phyloP scores from a whole-genome alignment of 495 filamentous ascomycete species.

The Aspergillus bridgeri region DNA sequence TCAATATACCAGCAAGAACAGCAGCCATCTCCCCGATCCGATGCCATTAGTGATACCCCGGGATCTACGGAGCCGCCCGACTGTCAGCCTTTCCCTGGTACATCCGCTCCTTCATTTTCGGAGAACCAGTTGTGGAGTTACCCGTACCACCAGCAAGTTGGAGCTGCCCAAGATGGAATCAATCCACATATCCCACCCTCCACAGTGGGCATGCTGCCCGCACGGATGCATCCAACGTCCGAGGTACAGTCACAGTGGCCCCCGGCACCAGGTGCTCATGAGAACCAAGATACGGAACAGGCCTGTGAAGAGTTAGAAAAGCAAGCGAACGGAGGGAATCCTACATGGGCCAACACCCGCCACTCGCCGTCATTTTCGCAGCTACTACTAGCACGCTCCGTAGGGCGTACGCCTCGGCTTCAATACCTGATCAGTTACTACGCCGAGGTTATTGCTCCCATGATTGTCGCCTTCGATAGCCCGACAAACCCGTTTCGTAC shows the following conservation, averaged over 20 bases:
- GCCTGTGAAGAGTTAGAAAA: background rate
- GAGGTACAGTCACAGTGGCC: background rate
- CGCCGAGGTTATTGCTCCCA: conserved; percentile 84
- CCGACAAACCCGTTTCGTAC: conserved; percentile 81
- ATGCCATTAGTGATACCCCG: background rate
- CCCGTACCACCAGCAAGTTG: background rate
- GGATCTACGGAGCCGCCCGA: background rate
- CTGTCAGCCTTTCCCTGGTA: background rate
- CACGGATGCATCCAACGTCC: background rate
- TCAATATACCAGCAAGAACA: background rate
- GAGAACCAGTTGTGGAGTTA: background rate
- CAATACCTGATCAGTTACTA: conserved; percentile 61
- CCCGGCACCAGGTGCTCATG: background rate
- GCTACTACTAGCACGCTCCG: conserved; percentile 42
- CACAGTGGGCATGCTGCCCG: background rate
- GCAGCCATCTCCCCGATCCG: background rate
- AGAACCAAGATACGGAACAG: background rate
- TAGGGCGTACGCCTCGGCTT: conserved; percentile 54
- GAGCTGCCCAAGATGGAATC: background rate
- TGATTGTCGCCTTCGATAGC: conserved; percentile 86
- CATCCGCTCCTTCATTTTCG: background rate
- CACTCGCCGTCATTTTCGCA: conserved; percentile 42
- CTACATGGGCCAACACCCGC: conserved; percentile 6
- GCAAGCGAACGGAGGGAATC: background rate
- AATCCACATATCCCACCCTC: background rate